A percentile compares a stretch with the other conserved stretches of the same genome.
Conservation (phyloP, 331 rosid species). For the Prunus yedoensis region DNA sequence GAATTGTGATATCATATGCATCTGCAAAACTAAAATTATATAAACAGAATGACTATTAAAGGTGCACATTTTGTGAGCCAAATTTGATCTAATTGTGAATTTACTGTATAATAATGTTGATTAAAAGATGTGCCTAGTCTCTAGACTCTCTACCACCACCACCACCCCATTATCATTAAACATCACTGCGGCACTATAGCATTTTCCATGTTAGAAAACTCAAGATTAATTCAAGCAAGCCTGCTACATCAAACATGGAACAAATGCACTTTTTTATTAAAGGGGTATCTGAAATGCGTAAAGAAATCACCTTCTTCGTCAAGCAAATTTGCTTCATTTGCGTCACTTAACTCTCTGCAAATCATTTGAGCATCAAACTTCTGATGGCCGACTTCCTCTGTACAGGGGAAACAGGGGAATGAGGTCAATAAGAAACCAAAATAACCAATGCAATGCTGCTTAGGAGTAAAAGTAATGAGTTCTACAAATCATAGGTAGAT, state of each 20-base stretch:
- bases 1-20: not conserved
- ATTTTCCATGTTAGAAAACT: not conserved
- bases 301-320: slow-evolving; percentile 74
- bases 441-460: not conserved
- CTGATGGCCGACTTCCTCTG: slow-evolving; percentile 66
- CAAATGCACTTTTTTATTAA: slow-evolving; percentile 1
- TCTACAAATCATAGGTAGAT: not conserved
- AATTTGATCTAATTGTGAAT: not conserved
- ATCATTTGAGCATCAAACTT: slow-evolving; percentile 64
- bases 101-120: not conserved
- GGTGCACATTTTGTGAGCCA: not conserved
- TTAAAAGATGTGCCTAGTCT: not conserved
- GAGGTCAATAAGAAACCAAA: slow-evolving; percentile 23
- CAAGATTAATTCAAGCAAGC: not conserved
- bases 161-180: slow-evolving; percentile 3
- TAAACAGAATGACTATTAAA: not conserved
- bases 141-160: not conserved
- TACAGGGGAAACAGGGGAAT: slow-evolving; percentile 25
- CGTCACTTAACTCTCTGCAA: slow-evolving; percentile 60
- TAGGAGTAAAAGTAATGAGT: not conserved
- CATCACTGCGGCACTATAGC: not conserved
- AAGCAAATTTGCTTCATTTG: slow-evolving; percentile 86
- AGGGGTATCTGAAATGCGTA: not conserved
- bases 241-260: not conserved
- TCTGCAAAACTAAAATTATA: not conserved